Evolutionary conservation across 495 filamentous ascomycete genomes (phyloP).

Genomic region (Tuber borchii): DNA sequence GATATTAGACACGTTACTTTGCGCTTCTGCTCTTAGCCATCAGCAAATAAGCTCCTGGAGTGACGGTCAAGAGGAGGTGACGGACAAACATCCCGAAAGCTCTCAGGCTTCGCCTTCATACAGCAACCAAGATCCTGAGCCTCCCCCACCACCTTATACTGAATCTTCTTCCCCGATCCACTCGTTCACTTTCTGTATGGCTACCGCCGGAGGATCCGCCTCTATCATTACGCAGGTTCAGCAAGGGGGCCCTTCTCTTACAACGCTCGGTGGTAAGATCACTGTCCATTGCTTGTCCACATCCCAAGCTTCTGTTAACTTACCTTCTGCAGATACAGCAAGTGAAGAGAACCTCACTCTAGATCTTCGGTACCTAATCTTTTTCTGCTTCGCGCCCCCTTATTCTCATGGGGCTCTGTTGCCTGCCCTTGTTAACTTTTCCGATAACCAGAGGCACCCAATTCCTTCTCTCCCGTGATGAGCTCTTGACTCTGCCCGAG

Average conservation of each 20-base stretch:
- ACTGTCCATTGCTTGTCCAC: background rate
- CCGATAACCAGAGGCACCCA: conserved; percentile 65
- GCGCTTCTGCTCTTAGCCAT: background rate
- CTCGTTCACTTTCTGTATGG: conserved; percentile 96
- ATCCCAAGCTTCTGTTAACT: conserved; percentile 11
- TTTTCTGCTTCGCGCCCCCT: conserved; percentile 7
- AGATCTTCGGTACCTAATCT: conserved; percentile 68
- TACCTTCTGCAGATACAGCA: conserved; percentile 57
- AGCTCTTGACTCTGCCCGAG: conserved; percentile 89
- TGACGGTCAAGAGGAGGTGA: background rate
- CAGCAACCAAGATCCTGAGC: conserved; percentile 39
- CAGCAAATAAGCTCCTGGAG: background rate
- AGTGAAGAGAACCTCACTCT: conserved; percentile 93
- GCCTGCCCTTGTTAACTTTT: conserved; percentile 7
- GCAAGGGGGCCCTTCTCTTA: conserved; percentile 81
- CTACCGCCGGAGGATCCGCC: conserved; percentile 87
- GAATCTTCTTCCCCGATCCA: conserved; percentile 88
- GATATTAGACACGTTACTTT: background rate
- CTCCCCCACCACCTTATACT: conserved; percentile 86
- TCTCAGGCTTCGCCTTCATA: conserved; percentile 37
- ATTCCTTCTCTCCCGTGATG: conserved; percentile 88
- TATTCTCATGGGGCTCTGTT: background rate
- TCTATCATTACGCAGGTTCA: conserved; percentile 99
- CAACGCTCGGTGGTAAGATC: conserved; percentile 72
- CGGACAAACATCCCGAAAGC: background rate